Percentiles rank a stretch among this genome's conserved stretches.
Evolutionary conservation across 495 filamentous ascomycete genomes (phyloP).

Genomic region (Annulohypoxylon maeteangense): DNA sequence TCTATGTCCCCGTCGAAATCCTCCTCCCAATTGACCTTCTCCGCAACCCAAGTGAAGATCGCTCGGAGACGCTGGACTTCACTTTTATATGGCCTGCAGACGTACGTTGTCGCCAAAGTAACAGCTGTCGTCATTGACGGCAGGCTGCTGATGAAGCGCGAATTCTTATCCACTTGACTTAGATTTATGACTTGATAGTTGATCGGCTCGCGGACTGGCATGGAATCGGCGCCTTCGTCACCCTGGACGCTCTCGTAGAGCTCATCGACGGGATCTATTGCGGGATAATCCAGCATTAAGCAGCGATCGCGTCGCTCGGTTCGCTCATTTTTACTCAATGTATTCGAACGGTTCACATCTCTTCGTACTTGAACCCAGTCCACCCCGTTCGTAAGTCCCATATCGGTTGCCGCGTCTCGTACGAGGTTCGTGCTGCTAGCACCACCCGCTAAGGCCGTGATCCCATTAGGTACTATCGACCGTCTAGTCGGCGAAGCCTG

Average conservation of each 20-base stretch:
- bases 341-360: constrained; percentile 95
- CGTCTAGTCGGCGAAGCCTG: constrained; percentile 45
- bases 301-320: constrained; percentile 89
- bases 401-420: constrained; percentile 69
- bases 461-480: constrained; percentile 47
- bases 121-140: constrained; percentile 88
- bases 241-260: constrained; percentile 87
- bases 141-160: constrained; percentile 88
- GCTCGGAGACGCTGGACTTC: constrained; percentile 92
- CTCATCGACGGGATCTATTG: constrained; percentile 88
- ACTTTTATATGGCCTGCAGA: constrained; percentile 93
- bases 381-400: constrained; percentile 70
- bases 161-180: constrained; percentile 91
- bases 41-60: constrained; percentile 96
- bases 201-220: constrained; percentile 81
- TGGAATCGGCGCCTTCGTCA: constrained; percentile 87
- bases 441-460: constrained; percentile 66
- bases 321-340: constrained; percentile 87
- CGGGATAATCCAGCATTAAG: constrained; percentile 92
- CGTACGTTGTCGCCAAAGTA: constrained; percentile 87
- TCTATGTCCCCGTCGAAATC: constrained; percentile 84
- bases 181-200: constrained; percentile 85
- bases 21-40: constrained; percentile 97
- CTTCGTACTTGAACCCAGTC: constrained; percentile 97
- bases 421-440: constrained; percentile 44